Percentiles rank a stretch among this genome's conserved stretches.
Evolutionary conservation across 2,329 filamentous ascomycete species (phyloP).

Genomic region (Pseudogymnoascus sp.): DNA sequence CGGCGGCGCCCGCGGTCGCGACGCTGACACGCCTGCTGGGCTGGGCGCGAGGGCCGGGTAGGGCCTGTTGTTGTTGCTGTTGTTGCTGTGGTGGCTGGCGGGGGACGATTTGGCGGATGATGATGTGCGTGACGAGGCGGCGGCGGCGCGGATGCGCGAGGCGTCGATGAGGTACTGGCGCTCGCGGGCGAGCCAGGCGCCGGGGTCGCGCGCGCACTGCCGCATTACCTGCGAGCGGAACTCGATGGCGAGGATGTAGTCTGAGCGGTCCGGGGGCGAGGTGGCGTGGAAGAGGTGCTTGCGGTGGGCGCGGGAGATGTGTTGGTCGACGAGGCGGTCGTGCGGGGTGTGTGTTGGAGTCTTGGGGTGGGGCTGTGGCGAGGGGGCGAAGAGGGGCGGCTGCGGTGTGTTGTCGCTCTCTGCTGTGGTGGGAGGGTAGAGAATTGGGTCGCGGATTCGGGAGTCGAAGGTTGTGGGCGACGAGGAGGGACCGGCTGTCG

Average conservation of each 20-base stretch:
- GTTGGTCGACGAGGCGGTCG: constrained; percentile 40
- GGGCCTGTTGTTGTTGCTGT: constrained; percentile 10
- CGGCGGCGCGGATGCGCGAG: constrained; percentile 16
- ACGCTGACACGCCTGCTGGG: constrained; percentile 6
- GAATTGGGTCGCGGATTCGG: constrained; percentile 44
- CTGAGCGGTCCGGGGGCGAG: constrained; percentile 40
- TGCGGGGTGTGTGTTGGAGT: constrained; percentile 12
- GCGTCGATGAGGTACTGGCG: constrained; percentile 22
- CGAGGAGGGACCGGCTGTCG: constrained; percentile 1
- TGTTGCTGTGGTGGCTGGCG: too few relatives aligned
- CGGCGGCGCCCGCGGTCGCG: constrained; percentile 27
- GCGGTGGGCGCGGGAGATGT: constrained; percentile 22
- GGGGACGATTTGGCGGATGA: not conserved
- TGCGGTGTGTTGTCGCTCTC: constrained; percentile 33
- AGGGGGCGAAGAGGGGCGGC: constrained; percentile 40
- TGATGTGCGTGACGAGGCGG: not conserved
- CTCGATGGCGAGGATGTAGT: constrained; percentile 45
- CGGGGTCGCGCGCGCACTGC: constrained; percentile 20
- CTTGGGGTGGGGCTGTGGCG: not conserved
- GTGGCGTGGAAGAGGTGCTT: constrained; percentile 13
- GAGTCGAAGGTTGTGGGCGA: constrained; percentile 25
- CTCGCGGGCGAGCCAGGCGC: constrained; percentile 22
- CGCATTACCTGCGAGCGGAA: constrained; percentile 45
- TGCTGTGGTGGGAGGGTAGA: constrained; percentile 39
- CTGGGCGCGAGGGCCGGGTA: constrained; percentile 23